phyloP scores from a whole-genome alignment of 1,139 yeast genomes.

The Magnusiomyces ingens region DNA sequence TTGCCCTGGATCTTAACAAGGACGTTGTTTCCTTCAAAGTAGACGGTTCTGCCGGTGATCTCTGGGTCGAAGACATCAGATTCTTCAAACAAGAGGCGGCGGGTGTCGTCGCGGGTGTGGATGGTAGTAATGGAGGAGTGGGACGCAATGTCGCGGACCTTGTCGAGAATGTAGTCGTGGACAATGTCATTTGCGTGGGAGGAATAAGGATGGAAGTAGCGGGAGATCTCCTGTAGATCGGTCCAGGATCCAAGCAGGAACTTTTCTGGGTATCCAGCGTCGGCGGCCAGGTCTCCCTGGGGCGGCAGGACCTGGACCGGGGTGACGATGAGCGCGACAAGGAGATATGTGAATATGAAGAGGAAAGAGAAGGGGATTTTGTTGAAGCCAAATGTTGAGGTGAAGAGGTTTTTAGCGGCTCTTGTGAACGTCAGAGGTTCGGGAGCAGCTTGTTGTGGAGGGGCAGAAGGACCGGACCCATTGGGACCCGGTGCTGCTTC shows the following conservation, averaged over 20 bases:
- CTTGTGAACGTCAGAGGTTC: neutral
- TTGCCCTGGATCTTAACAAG: constrained; percentile 66
- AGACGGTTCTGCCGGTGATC: constrained; percentile 44
- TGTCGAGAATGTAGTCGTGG: constrained; percentile 54
- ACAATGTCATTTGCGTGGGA: constrained; percentile 71
- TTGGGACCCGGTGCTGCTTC: neutral
- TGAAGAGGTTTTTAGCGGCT: neutral
- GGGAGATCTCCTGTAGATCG: constrained; percentile 62
- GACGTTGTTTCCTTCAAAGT: constrained; percentile 75
- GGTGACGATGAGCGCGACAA: constrained; percentile 12
- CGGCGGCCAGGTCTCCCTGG: constrained; percentile 15
- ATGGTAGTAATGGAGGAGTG: constrained; percentile 36
- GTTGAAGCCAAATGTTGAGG: constrained; percentile 25
- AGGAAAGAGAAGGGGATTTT: constrained; percentile 25
- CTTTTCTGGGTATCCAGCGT: constrained; percentile 17
- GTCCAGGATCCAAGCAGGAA: constrained; percentile 51
- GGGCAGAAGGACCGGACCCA: neutral
- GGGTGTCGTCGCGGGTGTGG: constrained; percentile 45
- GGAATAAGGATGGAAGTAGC: constrained; percentile 66
- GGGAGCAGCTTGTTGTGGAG: neutral
- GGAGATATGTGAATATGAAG: constrained; percentile 20
- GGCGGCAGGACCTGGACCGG: constrained; percentile 15
- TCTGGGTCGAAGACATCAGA: constrained; percentile 41
- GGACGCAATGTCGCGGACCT: constrained; percentile 35
- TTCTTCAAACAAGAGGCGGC: constrained; percentile 43